A percentile compares a stretch with the other conserved stretches of the same genome.
Conservation (phyloP, 768 basidiomycete genomes). For the Termitomyces sp. region DNA sequence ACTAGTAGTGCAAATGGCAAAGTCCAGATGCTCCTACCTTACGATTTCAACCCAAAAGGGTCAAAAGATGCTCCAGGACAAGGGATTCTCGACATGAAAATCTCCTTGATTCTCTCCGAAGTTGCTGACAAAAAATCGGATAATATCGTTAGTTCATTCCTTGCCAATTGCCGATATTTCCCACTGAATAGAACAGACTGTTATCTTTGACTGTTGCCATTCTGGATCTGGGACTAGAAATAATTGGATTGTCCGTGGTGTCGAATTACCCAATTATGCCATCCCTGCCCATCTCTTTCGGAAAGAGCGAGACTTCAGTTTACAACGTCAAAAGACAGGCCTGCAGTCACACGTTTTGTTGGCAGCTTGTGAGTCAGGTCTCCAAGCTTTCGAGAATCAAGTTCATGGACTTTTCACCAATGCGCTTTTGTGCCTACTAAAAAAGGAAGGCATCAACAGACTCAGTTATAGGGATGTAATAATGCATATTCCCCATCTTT, state of each 20-base stretch:
- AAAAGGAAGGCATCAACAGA: not conserved
- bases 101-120: not conserved
- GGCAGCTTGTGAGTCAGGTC: slow-evolving; percentile 4
- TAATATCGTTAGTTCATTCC: slow-evolving; percentile 4
- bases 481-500: not conserved
- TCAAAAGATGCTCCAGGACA: not conserved
- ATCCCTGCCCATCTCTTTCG: not conserved
- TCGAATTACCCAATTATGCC: not conserved
- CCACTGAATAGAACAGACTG: not conserved
- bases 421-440: not conserved
- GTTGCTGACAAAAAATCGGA: not conserved
- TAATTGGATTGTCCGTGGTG: not conserved
- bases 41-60: not conserved
- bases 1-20: not conserved
- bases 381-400: not conserved
- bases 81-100: not conserved
- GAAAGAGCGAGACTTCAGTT: not conserved
- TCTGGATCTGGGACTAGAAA: not conserved
- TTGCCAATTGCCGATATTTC: not conserved
- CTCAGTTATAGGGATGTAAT: slow-evolving; percentile 6
- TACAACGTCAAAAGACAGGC: too few relatives aligned
- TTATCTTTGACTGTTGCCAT: slow-evolving; percentile 9
- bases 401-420: slow-evolving; percentile 1
- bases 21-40: slow-evolving; percentile 7
- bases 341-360: slow-evolving; percentile 1